Evolutionary conservation across 2,329 filamentous ascomycete genomes (phyloP).

Genomic region (Fusarium fracticaudum): DNA sequence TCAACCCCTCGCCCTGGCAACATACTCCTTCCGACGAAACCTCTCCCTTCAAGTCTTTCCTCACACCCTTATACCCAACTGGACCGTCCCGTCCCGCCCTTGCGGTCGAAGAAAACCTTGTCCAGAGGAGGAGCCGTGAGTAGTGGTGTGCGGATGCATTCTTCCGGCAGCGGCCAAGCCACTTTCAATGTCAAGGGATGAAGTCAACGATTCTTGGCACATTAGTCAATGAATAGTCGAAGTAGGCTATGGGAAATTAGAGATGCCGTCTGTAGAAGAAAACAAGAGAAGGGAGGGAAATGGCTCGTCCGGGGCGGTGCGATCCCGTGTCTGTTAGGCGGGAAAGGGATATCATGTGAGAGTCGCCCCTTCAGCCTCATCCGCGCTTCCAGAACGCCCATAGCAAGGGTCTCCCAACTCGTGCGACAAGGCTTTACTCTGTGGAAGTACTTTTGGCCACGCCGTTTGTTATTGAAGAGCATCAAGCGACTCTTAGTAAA

Average conservation of each 20-base stretch:
- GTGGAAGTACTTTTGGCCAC: neutral
- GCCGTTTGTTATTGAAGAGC: neutral
- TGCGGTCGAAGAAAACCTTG: slow-evolving; percentile 6
- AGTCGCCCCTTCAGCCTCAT: slow-evolving; percentile 22
- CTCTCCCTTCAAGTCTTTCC: neutral
- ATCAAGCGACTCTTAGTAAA: neutral
- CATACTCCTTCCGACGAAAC: neutral
- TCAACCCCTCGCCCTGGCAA: neutral
- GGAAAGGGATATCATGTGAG: slow-evolving; percentile 12
- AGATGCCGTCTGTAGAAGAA: neutral
- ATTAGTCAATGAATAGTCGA: slow-evolving; percentile 6
- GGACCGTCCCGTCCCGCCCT: slow-evolving; percentile 31
- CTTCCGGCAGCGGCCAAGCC: slow-evolving; percentile 3
- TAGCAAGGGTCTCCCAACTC: neutral
- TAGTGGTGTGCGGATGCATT: neutral
- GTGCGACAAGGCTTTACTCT: neutral
- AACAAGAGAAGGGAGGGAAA: slow-evolving; percentile 8
- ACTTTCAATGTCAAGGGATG: slow-evolving; percentile 11
- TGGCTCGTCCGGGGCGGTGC: slow-evolving; percentile 26
- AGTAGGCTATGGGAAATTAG: neutral
- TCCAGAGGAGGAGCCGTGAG: neutral
- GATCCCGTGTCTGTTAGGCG: slow-evolving; percentile 27
- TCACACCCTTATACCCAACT: slow-evolving; percentile 1
- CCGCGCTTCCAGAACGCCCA: slow-evolving; percentile 24
- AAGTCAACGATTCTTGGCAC: slow-evolving; percentile 14